Base-by-base conservation (phyloP, 441 rosid species). In the Syzygium syzygioides region DNA sequence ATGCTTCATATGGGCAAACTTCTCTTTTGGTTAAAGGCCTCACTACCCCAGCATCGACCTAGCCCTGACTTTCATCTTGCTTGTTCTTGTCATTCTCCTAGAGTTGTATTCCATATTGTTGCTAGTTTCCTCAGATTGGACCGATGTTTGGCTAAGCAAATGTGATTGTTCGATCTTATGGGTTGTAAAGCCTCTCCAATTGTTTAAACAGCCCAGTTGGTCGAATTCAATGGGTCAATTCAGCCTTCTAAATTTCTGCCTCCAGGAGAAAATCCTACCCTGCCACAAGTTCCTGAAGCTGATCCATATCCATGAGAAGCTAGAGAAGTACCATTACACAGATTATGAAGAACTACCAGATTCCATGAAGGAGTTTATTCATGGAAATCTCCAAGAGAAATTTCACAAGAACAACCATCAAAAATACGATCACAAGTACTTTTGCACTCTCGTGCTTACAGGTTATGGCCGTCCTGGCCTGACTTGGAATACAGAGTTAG, bases 141-240 rank as follows among this genome's bases (percentile, higher is more conserved):
- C 89, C 48, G 7, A 26, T 34, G 48, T 86, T 86, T 89, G 88
- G 85, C 48, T 88, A n/a, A 14, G 18, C 12, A 79, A n/a, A 48
- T 14, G 25, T 41, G 83, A n/a, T 2, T 53, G 18, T 32, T 9
- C 34, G 20, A 64, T 45, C 54, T 26, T 8, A 3, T 2, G n/a
- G 59, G 50, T 45, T 6, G 17, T 48, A 6, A 30, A 17, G 79
- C 28, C 26, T 30, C 59, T 64, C 83, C 45, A 17, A 14, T 50
- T 54, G 83, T 14, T 48, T 4, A 60, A 45, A 71, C 45, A 34
- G 23, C 41, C 50, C 12, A 88, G 92, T 45, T 89, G 90, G 90
- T 91, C 93, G 28, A 62, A 89, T n/a, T 88, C 89, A 53, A 15
- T 89, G 89, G 87, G 85, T 30, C 91, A 90, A 34, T 80, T 86